These are phyloP conservation scores for Cutaneotrichosporon sp. DNA, from an alignment of 1,284 basidiomycete species.

Conservation along the genomic window DNA sequence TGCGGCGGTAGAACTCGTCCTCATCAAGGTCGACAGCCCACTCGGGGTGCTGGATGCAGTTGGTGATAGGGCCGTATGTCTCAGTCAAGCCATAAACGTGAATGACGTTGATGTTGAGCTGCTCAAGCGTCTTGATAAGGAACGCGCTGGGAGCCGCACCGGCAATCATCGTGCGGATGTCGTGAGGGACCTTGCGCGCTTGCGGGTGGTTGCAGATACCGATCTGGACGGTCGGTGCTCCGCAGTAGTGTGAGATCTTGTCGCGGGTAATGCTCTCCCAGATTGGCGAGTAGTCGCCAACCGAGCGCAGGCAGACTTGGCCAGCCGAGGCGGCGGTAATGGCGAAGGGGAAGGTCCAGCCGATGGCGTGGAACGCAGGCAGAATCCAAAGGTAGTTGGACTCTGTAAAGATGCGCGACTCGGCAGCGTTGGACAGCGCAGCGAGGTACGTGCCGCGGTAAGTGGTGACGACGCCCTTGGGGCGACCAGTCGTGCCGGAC, in stretches of 20 bases:
- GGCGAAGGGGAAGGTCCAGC: slow-evolving; percentile 28
- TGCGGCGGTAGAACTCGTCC: slow-evolving; percentile 27
- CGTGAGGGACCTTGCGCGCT: slow-evolving; percentile 15
- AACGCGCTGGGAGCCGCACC: slow-evolving; percentile 22
- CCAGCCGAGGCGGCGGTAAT: slow-evolving; percentile 16
- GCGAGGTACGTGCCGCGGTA: slow-evolving; percentile 27
- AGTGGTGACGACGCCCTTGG: slow-evolving; percentile 27
- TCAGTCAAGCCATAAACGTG: slow-evolving; percentile 61
- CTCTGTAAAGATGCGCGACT: slow-evolving; percentile 26
- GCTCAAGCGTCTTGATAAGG: slow-evolving; percentile 27
- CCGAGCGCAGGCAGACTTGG: slow-evolving; percentile 26
- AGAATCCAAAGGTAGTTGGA: slow-evolving; percentile 41
- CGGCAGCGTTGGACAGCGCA: slow-evolving; percentile 20
- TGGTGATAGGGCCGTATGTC: slow-evolving; percentile 26
- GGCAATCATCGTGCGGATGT: slow-evolving; percentile 22
- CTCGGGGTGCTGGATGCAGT: slow-evolving; percentile 23
- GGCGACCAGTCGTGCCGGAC: slow-evolving; percentile 25
- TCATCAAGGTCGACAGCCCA: slow-evolving; percentile 19
- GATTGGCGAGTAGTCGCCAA: slow-evolving; percentile 25
- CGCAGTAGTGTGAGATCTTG: slow-evolving; percentile 21
- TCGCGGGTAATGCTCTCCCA: slow-evolving; percentile 23
- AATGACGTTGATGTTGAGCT: slow-evolving; percentile 26
- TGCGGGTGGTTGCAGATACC: slow-evolving; percentile 25
- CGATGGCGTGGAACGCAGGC: slow-evolving; percentile 26
- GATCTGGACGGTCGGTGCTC: slow-evolving; percentile 26